Conservation (phyloP, 768 basidiomycete species). For the Paxillus rubicundulus region DNA sequence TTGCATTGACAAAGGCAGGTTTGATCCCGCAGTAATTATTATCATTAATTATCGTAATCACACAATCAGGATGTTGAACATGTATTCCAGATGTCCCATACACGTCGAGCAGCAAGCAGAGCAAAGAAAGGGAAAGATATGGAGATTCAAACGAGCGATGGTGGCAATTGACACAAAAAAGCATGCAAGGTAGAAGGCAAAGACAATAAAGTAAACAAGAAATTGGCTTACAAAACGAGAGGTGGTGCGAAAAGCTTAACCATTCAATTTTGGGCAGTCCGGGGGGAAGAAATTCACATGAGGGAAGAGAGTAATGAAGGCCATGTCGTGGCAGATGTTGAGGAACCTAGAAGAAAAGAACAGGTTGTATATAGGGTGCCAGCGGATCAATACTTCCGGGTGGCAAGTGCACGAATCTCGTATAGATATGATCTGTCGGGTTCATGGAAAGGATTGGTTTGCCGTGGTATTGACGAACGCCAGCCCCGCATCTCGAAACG, state of each 20-base stretch:
- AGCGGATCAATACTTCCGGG: slow-evolving; percentile 65
- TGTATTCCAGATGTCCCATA: slow-evolving; percentile 35
- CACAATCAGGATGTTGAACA: slow-evolving; percentile 26
- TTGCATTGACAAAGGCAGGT: neutral
- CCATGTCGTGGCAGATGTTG: neutral
- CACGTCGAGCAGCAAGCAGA: slow-evolving; percentile 31
- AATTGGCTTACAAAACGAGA: slow-evolving; percentile 27
- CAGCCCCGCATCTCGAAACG: slow-evolving; percentile 83
- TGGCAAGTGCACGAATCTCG: slow-evolving; percentile 83
- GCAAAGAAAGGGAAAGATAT: slow-evolving; percentile 9
- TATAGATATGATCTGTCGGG: slow-evolving; percentile 66
- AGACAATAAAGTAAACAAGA: slow-evolving; percentile 22
- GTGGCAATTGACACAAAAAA: slow-evolving; percentile 27
- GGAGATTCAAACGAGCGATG: slow-evolving; percentile 15
- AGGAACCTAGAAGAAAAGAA: neutral
- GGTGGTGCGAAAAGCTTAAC: slow-evolving; percentile 17
- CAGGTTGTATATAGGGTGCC: slow-evolving; percentile 1
- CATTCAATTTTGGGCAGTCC: slow-evolving; percentile 25
- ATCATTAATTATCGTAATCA: slow-evolving; percentile 22
- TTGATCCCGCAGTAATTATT: slow-evolving; percentile 9
- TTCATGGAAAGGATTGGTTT: slow-evolving; percentile 28
- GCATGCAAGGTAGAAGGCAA: slow-evolving; percentile 26
- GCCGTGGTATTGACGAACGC: slow-evolving; percentile 36
- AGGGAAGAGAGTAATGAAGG: slow-evolving; percentile 6
- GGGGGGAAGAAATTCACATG: slow-evolving; percentile 16